A percentile compares a stretch with the other conserved stretches of the same genome.
Conservation (phyloP, 805 yeast species). For the Candida insectorum region DNA sequence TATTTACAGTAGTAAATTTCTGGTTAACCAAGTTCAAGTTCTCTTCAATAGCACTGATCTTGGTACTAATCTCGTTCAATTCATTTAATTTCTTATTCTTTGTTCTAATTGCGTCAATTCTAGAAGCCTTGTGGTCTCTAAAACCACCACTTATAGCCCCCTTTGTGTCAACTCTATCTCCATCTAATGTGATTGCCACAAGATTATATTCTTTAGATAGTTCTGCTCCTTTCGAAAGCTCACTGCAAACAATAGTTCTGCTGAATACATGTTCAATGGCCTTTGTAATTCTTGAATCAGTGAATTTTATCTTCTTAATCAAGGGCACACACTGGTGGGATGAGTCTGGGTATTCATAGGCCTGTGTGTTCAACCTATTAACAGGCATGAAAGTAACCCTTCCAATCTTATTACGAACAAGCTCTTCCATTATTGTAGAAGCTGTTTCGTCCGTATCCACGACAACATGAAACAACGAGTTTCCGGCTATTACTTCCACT, state of each 20-base stretch:
- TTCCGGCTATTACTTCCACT: conserved; percentile 87
- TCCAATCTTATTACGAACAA: conserved; percentile 68
- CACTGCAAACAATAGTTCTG: conserved; percentile 70
- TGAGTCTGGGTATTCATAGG: conserved; percentile 55
- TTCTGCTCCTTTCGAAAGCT: conserved; percentile 64
- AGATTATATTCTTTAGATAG: conserved; percentile 58
- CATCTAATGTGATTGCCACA: conserved; percentile 84
- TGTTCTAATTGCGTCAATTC: conserved; percentile 65
- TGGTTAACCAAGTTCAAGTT: conserved; percentile 46
- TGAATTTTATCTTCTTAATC: conserved; percentile 67
- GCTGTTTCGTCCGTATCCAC: conserved; percentile 89
- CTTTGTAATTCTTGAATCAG: conserved; percentile 46
- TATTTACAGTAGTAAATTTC: conserved; percentile 48
- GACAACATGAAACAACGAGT: conserved; percentile 79
- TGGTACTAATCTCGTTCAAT: conserved; percentile 25
- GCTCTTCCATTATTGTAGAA: conserved; percentile 68
- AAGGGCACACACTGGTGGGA: conserved; percentile 67
- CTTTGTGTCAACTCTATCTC: conserved; percentile 79
- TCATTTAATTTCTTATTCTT: conserved; percentile 53
- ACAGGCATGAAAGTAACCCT: conserved; percentile 90
- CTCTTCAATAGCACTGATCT: conserved; percentile 33
- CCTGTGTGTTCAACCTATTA: conserved; percentile 49
- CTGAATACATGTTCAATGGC: conserved; percentile 84
- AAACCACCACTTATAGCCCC: conserved; percentile 92
- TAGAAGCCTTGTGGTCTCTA: conserved; percentile 61